Evolutionary conservation across 1,284 basidiomycete genomes (phyloP).

Genomic region (Pseudozyma hubeiensis): DNA sequence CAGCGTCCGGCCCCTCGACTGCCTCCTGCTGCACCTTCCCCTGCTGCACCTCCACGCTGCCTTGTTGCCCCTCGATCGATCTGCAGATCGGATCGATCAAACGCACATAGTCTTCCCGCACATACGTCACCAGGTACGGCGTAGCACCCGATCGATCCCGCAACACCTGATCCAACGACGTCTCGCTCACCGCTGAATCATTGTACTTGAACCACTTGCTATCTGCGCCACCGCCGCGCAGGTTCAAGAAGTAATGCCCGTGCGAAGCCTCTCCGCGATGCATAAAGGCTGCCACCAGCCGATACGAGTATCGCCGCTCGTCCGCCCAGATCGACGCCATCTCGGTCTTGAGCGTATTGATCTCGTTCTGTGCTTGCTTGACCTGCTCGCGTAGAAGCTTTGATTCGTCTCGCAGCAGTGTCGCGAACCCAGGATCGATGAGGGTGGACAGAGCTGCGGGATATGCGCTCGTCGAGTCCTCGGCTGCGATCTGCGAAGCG

Average conservation of each 20-base stretch:
- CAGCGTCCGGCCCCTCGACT: background rate
- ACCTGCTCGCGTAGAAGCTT: slow-evolving; percentile 74
- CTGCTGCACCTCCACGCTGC: slow-evolving; percentile 19
- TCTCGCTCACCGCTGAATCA: slow-evolving; percentile 51
- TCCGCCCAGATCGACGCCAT: slow-evolving; percentile 83
- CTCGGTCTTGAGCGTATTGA: slow-evolving; percentile 75
- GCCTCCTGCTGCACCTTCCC: background rate
- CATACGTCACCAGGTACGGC: slow-evolving; percentile 66
- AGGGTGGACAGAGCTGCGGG: slow-evolving; percentile 21
- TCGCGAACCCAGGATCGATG: slow-evolving; percentile 25
- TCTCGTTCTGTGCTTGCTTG: slow-evolving; percentile 72
- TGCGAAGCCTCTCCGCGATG: slow-evolving; percentile 75
- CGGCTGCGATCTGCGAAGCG: background rate
- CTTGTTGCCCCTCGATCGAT: slow-evolving; percentile 12
- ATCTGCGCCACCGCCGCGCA: slow-evolving; percentile 33
- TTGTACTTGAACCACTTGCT: slow-evolving; percentile 65
- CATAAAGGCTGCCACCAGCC: slow-evolving; percentile 94
- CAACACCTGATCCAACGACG: slow-evolving; percentile 50
- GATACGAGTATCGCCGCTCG: slow-evolving; percentile 79
- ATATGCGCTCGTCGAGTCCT: background rate
- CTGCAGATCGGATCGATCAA: slow-evolving; percentile 50
- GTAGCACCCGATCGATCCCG: slow-evolving; percentile 63
- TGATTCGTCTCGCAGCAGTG: slow-evolving; percentile 42
- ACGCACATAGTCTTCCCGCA: slow-evolving; percentile 44
- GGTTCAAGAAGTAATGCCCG: slow-evolving; percentile 66